Evolutionary conservation across 345 rosid species (phyloP).

Genomic region (Pistacia vera): DNA sequence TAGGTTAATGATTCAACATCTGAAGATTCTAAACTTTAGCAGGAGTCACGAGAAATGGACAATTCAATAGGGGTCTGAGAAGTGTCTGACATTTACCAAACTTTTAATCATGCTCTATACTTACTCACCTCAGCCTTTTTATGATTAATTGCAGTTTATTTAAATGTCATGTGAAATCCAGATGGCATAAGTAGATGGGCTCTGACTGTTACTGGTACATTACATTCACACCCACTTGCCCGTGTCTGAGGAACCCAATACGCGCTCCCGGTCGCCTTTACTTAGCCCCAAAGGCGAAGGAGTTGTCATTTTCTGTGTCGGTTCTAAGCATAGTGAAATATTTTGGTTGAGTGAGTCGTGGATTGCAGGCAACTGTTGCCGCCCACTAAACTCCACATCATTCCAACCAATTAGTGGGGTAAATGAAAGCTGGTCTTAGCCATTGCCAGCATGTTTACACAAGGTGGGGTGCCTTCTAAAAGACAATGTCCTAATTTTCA

Average conservation of each 20-base stretch:
- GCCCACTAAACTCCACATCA: slow-evolving; percentile 39
- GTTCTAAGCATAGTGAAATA: slow-evolving; percentile 24
- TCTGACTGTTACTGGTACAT: not conserved
- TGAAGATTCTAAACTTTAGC: slow-evolving; percentile 15
- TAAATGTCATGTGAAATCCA: slow-evolving; percentile 33
- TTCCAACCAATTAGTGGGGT: slow-evolving; percentile 47
- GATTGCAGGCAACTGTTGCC: slow-evolving; percentile 12
- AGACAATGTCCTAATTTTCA: slow-evolving; percentile 48
- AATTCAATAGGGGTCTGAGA: not conserved
- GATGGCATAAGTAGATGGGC: slow-evolving; percentile 11
- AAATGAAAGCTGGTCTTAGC: slow-evolving; percentile 35
- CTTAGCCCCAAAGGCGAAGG: not conserved
- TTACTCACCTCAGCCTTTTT: not conserved
- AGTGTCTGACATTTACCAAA: slow-evolving; percentile 16
- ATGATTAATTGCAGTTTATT: not conserved
- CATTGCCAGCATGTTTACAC: slow-evolving; percentile 36
- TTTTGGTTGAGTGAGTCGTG: not conserved
- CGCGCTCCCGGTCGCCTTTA: not conserved
- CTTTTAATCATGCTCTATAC: not conserved
- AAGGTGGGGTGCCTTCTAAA: slow-evolving; percentile 44
- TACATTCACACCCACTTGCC: slow-evolving; percentile 31
- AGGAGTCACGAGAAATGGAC: slow-evolving; percentile 19
- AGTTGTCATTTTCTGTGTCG: slow-evolving; percentile 41
- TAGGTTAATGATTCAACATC: not conserved
- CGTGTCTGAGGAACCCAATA: slow-evolving; percentile 27